Conservation (phyloP, 139 green algal genomes). For the Protoeuglena noctilucae region DNA sequence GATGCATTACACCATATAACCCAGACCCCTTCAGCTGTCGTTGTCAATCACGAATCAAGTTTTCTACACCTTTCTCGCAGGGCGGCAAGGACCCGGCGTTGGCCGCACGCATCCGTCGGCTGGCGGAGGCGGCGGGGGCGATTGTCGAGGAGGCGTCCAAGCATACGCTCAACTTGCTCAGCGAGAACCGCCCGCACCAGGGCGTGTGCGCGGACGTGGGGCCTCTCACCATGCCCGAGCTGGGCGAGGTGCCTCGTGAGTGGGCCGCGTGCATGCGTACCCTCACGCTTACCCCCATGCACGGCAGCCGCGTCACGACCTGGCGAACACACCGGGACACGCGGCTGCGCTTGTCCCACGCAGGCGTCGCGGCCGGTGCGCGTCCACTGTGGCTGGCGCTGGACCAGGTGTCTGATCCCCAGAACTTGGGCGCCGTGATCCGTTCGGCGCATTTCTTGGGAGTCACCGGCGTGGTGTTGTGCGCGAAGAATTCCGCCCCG, state of each 20-base stretch:
- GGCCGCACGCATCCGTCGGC: constrained; percentile 4
- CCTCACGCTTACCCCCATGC: too few relatives aligned
- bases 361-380: constrained; percentile 18
- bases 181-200: constrained; percentile 61
- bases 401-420: constrained; percentile 73
- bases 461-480: constrained; percentile 56
- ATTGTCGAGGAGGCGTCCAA: constrained; percentile 26
- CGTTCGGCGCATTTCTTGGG: constrained; percentile 72
- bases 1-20: too few relatives aligned
- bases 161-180: constrained; percentile 78
- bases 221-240: background rate
- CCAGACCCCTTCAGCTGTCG: too few relatives aligned
- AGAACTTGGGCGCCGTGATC: constrained; percentile 83
- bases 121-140: constrained; percentile 17
- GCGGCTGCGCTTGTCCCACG: too few relatives aligned
- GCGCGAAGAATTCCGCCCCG: constrained; percentile 62
- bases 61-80: too few relatives aligned
- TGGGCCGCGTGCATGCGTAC: too few relatives aligned
- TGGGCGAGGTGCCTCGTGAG: constrained; percentile 53
- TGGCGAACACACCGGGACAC: too few relatives aligned
- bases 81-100: constrained; percentile 9
- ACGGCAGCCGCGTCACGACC: too few relatives aligned
- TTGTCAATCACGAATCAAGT: too few relatives aligned
- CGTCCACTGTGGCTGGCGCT: constrained; percentile 55
- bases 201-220: background rate